Percentiles rank a stretch among this genome's conserved stretches.
Evolutionary conservation across 225 moss, liverwort and hornwort species (phyloP).

Genomic region (Sphagnum contortum): DNA sequence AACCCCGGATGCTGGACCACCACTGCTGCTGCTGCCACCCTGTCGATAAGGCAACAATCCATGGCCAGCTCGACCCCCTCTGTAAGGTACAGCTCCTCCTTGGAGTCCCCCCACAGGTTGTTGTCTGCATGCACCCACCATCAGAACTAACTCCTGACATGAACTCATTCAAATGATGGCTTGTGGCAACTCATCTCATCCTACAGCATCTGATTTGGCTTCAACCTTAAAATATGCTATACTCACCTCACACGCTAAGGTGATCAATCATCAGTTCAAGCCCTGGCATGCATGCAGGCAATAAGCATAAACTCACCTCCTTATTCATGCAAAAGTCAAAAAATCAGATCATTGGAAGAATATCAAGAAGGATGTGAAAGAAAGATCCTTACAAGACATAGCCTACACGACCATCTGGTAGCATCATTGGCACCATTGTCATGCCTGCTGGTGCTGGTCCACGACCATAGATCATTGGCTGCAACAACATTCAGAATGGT

Average conservation of each 20-base stretch:
- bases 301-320: background rate
- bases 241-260: background rate
- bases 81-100: slow-evolving; percentile 90
- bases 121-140: slow-evolving; percentile 49
- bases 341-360: background rate
- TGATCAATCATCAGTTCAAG: background rate
- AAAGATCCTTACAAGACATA: slow-evolving; percentile 85
- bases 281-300: background rate
- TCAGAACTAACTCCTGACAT: slow-evolving; percentile 1
- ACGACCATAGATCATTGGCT: slow-evolving; percentile 97
- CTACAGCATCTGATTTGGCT: background rate
- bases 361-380: background rate
- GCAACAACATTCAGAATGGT: slow-evolving; percentile 11
- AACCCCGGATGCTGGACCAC: slow-evolving; percentile 53
- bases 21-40: slow-evolving; percentile 58
- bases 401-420: slow-evolving; percentile 96
- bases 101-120: slow-evolving; percentile 78
- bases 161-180: background rate
- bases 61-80: slow-evolving; percentile 89
- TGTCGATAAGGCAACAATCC: slow-evolving; percentile 83
- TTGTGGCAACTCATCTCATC: background rate
- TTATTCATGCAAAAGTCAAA: background rate
- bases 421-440: slow-evolving; percentile 99
- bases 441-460: slow-evolving; percentile 96
- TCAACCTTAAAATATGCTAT: background rate